phyloP scores from a whole-genome alignment of 108 stramenopile genomes.

The Skeletonema grethae region DNA sequence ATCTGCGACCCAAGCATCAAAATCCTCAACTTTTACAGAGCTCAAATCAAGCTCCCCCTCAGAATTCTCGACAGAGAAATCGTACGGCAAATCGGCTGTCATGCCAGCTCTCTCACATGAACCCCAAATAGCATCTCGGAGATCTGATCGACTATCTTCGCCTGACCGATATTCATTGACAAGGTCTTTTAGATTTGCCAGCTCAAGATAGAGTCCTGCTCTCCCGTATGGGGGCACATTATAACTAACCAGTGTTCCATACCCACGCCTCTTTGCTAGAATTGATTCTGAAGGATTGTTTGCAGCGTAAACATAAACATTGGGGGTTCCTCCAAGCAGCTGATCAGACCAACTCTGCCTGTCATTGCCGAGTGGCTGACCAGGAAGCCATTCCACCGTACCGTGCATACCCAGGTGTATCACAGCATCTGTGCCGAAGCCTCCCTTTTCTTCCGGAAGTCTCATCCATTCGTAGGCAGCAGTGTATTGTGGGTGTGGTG shows the following conservation, averaged over 20 bases:
- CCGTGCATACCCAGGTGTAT: conserved; percentile 88
- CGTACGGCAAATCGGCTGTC: conserved; percentile 50
- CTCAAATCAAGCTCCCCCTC: conserved; percentile 20
- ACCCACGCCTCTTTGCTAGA: conserved; percentile 87
- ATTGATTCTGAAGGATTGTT: conserved; percentile 90
- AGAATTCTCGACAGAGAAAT: conserved; percentile 8
- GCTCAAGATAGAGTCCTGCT: conserved; percentile 80
- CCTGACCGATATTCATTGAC: conserved; percentile 68
- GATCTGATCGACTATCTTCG: conserved; percentile 46
- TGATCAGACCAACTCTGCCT: conserved; percentile 78
- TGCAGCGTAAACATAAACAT: conserved; percentile 84
- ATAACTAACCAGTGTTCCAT: conserved; percentile 81
- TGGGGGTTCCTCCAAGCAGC: conserved; percentile 72
- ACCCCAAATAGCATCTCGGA: conserved; percentile 54
- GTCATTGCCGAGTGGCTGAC: conserved; percentile 84
- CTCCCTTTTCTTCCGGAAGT: conserved; percentile 51
- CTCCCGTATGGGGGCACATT: conserved; percentile 90
- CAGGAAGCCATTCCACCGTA: conserved; percentile 77
- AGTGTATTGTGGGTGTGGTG: conserved; percentile 88
- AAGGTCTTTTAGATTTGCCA: conserved; percentile 82
- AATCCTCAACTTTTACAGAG: conserved; percentile 26
- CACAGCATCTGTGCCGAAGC: conserved; percentile 65
- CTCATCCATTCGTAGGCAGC: conserved; percentile 80
- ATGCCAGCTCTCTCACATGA: conserved; percentile 53
- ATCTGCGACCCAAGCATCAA: conserved; percentile 54